Base-by-base conservation (phyloP, 2,329 filamentous ascomycete species). In the Trichophyton simii region DNA sequence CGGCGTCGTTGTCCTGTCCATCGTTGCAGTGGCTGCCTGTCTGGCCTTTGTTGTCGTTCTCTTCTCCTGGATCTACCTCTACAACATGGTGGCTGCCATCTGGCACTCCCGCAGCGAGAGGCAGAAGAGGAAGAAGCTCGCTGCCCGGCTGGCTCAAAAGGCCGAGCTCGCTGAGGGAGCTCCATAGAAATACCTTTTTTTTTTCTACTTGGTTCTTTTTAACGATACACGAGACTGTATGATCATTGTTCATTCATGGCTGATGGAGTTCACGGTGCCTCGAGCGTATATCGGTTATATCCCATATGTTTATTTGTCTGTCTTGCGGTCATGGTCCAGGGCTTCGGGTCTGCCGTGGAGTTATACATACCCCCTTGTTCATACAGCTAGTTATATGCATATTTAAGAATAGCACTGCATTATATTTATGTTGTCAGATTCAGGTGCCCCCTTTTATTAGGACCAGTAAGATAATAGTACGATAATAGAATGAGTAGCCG, bases 1-100 rank as follows among this genome's bases (percentile, higher is more conserved):
- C 55, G 63, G 61, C 13, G 61, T 65, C 38, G 60, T 62, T 8
- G 60, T 66, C 7, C 58, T 63, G 22, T 64, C 64, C 11, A 63
- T 63, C 60, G 59, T 65, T 5, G 42, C 62, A 15, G 63, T 63
- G 18, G 62, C 50, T 0, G 59, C 61, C 18, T 62, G 61, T 18
- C 22, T 64, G 11, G 58, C 41, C 20, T 22, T 64, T 55, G 58
- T 64, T 9, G 52, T 22, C 7, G 22, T 57, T 9, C 18, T 64
- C 7, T 64, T 64, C 28, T n/a, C 58, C 3, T 60, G 57, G 44
- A 62, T 64, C 28, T 64, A 62, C 31, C 44, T 64, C 13, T 61
- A 62, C 42, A 64, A 64, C 60, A 64, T 64, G 62, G 52, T 44
- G n/a, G 52, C 60, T 11, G 62, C 62, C 18, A 62, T 64, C 11